These are phyloP conservation scores for Xylaria sp. DNA, from an alignment of 2,329 filamentous ascomycete species.

Conservation along the genomic window DNA sequence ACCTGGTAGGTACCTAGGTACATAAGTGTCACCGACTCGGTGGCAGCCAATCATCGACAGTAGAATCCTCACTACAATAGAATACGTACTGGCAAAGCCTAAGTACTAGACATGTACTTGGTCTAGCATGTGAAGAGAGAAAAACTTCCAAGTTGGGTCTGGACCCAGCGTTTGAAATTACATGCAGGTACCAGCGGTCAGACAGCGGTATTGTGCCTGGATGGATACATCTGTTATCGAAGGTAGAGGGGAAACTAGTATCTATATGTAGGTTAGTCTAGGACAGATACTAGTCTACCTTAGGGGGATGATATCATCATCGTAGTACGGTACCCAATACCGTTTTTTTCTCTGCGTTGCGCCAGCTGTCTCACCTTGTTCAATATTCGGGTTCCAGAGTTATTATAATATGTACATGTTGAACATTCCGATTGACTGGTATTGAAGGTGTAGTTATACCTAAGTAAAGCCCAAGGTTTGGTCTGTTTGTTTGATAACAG, in stretches of 20 bases:
- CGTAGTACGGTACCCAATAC: not conserved
- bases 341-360: not conserved
- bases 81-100: not conserved
- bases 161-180: not conserved
- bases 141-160: not conserved
- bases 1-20: not conserved
- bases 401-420: not conserved
- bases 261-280: no score
- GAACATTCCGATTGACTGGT: not conserved
- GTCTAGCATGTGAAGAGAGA: constrained; percentile 3
- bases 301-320: constrained; percentile 6
- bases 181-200: constrained; percentile 12
- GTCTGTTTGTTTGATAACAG: not conserved
- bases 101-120: no score
- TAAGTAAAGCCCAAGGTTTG: no score
- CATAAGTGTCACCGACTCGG: not conserved
- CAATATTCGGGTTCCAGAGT: not conserved
- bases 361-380: constrained; percentile 6
- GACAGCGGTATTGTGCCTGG: not conserved
- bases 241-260: not conserved
- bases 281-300: not conserved
- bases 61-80: not conserved
- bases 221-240: constrained; percentile 2
- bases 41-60: constrained; percentile 16
- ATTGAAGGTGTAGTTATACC: no score